These are phyloP conservation scores for Fraxinus anomala DNA, from an alignment of 257 asterid genomes.

Conservation along the genomic window DNA sequence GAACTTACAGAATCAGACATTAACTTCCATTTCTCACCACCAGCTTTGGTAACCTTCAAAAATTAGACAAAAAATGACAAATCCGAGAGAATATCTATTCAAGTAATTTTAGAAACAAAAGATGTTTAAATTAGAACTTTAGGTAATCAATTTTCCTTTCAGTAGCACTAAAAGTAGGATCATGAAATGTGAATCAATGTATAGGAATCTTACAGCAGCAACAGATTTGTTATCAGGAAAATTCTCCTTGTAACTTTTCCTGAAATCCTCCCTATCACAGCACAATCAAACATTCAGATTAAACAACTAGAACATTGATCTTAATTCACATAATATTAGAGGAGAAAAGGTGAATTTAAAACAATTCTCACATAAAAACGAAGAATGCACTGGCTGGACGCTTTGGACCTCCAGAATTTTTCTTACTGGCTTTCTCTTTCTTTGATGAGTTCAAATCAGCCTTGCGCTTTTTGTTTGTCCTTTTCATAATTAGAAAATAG, in stretches of 20 bases:
- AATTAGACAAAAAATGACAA: not conserved
- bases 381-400: conserved; percentile 35
- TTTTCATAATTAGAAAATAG: not conserved
- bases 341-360: not conserved
- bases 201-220: conserved; percentile 16
- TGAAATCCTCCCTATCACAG: conserved; percentile 30
- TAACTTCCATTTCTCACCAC: conserved; percentile 33
- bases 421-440: conserved; percentile 28
- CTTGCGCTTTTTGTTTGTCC: conserved; percentile 26
- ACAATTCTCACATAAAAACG: conserved; percentile 26
- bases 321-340: not conserved
- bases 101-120: not conserved
- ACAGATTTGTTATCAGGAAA: conserved; percentile 36
- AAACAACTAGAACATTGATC: not conserved
- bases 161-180: not conserved
- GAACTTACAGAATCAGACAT: conserved; percentile 31
- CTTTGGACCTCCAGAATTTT: conserved; percentile 34
- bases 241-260: conserved; percentile 34
- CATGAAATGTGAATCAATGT: not conserved
- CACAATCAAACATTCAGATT: not conserved
- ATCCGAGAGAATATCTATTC: not conserved
- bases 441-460: conserved; percentile 18
- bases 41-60: conserved; percentile 29
- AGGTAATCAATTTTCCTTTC: not conserved
- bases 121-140: too few relatives aligned